Conservation (phyloP, 768 basidiomycete species). For the Mycena alexandri region DNA sequence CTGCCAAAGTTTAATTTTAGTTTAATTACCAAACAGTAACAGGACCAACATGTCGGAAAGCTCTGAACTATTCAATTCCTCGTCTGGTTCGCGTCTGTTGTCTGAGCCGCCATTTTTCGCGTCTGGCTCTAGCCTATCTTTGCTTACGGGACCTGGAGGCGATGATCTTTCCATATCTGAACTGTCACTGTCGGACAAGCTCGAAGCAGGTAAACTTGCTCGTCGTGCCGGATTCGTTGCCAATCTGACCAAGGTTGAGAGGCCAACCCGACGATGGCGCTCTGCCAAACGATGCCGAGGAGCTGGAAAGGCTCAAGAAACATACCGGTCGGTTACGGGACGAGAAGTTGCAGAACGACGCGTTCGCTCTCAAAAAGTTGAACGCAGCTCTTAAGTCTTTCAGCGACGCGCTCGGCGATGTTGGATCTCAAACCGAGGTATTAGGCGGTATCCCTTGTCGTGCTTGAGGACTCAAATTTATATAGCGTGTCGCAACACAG, state of each 20-base stretch:
- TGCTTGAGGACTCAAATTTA: not conserved
- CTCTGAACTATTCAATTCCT: constrained; percentile 26
- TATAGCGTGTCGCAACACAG: constrained; percentile 74
- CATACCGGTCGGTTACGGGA: constrained; percentile 61
- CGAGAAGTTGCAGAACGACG: constrained; percentile 81
- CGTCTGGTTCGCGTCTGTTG: constrained; percentile 43
- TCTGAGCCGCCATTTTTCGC: constrained; percentile 47
- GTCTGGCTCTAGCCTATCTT: constrained; percentile 38
- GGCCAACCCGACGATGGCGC: constrained; percentile 11
- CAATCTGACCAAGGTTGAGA: not conserved
- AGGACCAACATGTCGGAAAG: constrained; percentile 25
- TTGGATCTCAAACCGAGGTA: constrained; percentile 80
- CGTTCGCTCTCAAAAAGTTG: constrained; percentile 78
- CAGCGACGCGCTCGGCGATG: constrained; percentile 74
- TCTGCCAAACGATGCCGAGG: constrained; percentile 2
- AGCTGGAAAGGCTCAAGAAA: constrained; percentile 21
- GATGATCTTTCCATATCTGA: constrained; percentile 55
- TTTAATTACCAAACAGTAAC: too few species aligned
- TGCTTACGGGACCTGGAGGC: constrained; percentile 44
- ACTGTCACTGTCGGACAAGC: constrained; percentile 47
- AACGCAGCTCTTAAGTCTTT: constrained; percentile 78
- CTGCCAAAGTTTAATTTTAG: too few species aligned
- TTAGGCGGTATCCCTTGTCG: not conserved
- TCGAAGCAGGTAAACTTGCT: constrained; percentile 13
- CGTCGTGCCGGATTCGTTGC: not conserved